Evolutionary conservation across 2,329 filamentous ascomycete species (phyloP), one percentile per base, ranked within the genome.

Genomic region (Nemania bipapillata): DNA sequence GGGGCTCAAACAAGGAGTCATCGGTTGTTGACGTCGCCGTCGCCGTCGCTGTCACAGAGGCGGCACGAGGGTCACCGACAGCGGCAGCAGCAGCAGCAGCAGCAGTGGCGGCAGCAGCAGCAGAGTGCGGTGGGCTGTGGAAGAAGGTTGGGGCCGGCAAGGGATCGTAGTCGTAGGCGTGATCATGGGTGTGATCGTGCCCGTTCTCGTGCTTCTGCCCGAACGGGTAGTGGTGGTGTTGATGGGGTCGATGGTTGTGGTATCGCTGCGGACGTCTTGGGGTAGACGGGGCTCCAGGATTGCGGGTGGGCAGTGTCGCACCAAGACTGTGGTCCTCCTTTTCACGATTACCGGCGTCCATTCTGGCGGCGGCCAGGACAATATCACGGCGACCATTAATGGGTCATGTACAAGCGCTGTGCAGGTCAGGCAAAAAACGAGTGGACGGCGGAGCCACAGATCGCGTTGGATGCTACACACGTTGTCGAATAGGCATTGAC

Each of bases 261-360:
- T 70, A 73, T 74, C 70, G 70, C 72, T 73, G 76, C 74, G 76
- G 76, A 30, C 63, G 66, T 59, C 69, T 71, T 61, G 66, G 73
- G 76, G 69, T 61, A 73, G 72, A 68, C 72, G 74, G 76, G 76
- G 77, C 74, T 70, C 74, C 74, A 70, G 75, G 73, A 73, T 76
- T 77, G 76, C 76, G 75, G 78, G 77, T 70, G 77, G 78, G 77
- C 77, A 76, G 70, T 69, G 75, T 78, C 72, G 75, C 75, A 75
- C 74, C 77, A 73, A 77, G 71, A 70, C 74, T 74, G 74, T 75
- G 76, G 76, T 80, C 80, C 77, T 82, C 80, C 77, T 82, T 80
- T 77, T 83, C 79, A 80, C 78, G 80, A 77, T 79, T 80, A 78
- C 78, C 80, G 77, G 78, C 78, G 80, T 86, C 83, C 84, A 86